Base-by-base conservation (phyloP, 441 rosid species). In the Francoa sonchifolia region DNA sequence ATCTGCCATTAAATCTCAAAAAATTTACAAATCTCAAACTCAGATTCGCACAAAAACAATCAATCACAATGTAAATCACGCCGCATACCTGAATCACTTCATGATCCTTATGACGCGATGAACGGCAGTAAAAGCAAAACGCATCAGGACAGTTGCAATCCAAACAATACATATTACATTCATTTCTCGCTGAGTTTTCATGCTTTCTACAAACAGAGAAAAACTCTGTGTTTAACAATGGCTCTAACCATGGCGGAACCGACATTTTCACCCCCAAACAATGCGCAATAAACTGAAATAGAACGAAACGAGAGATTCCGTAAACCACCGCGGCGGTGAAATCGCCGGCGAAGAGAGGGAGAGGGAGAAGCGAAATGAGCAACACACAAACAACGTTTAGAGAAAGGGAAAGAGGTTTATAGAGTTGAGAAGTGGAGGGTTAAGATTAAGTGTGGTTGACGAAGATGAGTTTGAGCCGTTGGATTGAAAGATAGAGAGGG, bases 91-190 rank as follows among this genome's bases (percentile, higher is more conserved):
- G 96, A 39, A 87, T 59, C 8, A 77, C 82, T 1, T 33, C 50
- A 51, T 87, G 96, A 34, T 79, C 92, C 47, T 63, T 62, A 77
- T 87, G 94, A 29, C 52, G 26, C 0, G 86, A 67, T 12, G 92
- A 75, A 33, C 88, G 77, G 66, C 96, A 87, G 37, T 59, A 79
- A 63, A 70, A 68, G 72, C 96, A 87, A 64, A 82, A 87, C 12
- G 92, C 78, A 20, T 47, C 74, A 35, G 33, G 50, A 51, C 39
- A 63, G n/a, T n/a, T n/a, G 59, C 96, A 87, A 27, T 74, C 85
- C 12, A 87, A 65, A 36, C 96, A 87, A 61, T 59, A 87, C 92
- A 82, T 72, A 58, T 87, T 87, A 55, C 86, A 82, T 34, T 82
- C 92, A 17, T 53, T 75, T n/a, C 80, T 33, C 0, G 96, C 73